Conservation (phyloP, 1,284 basidiomycete species). For the Uromyces viciae-fabae region DNA sequence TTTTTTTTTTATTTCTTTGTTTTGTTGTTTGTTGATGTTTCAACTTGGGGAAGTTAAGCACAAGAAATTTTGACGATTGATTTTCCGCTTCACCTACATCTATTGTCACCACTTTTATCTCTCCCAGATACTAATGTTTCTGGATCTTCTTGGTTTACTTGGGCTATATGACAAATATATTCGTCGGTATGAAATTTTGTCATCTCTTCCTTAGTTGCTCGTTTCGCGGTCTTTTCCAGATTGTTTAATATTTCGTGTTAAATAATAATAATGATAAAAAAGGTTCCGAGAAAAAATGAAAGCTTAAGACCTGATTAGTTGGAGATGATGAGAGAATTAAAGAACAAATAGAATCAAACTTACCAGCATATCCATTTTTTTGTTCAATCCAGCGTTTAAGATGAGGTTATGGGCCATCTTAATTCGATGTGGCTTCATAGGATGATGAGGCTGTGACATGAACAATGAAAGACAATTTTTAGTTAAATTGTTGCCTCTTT, state of each 20-base stretch:
- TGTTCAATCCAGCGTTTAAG: slow-evolving; percentile 80
- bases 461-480: neutral
- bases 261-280: neutral
- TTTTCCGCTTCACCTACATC: slow-evolving; percentile 56
- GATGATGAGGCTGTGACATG: slow-evolving; percentile 19
- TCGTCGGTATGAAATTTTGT: slow-evolving; percentile 95
- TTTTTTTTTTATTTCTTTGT: neutral
- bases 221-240: slow-evolving; percentile 66
- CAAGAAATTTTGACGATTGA: neutral
- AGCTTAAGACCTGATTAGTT: neutral
- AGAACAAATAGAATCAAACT: slow-evolving; percentile 51
- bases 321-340: neutral
- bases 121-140: slow-evolving; percentile 62
- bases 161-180: slow-evolving; percentile 84
- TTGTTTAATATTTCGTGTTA: neutral
- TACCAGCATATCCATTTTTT: slow-evolving; percentile 85
- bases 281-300: neutral
- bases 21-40: too few species aligned
- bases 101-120: slow-evolving; percentile 57
- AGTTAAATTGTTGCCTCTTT: too few species aligned
- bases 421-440: slow-evolving; percentile 63
- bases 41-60: too few species aligned
- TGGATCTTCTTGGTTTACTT: slow-evolving; percentile 71
- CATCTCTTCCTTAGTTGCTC: slow-evolving; percentile 77
- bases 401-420: slow-evolving; percentile 88